phyloP scores from a whole-genome alignment of 495 filamentous ascomycete genomes.

The Talaromyces wortmannii region DNA sequence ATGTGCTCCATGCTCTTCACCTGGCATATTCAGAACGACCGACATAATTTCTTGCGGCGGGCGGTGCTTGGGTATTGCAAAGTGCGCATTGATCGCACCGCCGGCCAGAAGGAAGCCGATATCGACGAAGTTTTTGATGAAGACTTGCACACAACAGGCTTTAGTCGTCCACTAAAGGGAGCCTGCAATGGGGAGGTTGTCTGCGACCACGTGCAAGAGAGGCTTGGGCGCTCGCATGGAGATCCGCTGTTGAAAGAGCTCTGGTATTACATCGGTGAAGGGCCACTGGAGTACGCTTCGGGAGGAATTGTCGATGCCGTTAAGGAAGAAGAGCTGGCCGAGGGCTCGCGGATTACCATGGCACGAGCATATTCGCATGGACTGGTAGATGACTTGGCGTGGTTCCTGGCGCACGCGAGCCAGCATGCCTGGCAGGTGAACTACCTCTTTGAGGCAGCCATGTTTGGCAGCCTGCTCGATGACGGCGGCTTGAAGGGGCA shows the following conservation, averaged over 20 bases:
- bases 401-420: conserved; percentile 22
- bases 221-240: conserved; percentile 6
- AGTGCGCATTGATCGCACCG: conserved; percentile 10
- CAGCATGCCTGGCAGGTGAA: conserved; percentile 32
- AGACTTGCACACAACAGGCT: conserved; percentile 19
- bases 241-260: conserved; percentile 11
- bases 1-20: conserved; percentile 17
- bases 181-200: conserved; percentile 20
- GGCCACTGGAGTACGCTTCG: conserved; percentile 17
- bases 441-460: conserved; percentile 23
- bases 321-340: conserved; percentile 12
- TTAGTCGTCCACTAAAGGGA: conserved; percentile 16
- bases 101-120: conserved; percentile 18
- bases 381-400: conserved; percentile 20
- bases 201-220: conserved; percentile 18
- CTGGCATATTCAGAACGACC: conserved; percentile 23
- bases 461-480: conserved; percentile 30
- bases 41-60: conserved; percentile 19
- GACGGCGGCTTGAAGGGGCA: conserved; percentile 20
- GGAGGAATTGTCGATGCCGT: conserved; percentile 13
- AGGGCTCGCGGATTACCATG: conserved; percentile 14
- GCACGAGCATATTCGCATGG: conserved; percentile 12
- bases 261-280: conserved; percentile 15
- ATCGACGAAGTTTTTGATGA: conserved; percentile 23
- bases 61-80: conserved; percentile 18